phyloP scores from a whole-genome alignment of 2,329 filamentous ascomycete genomes.

The Thielaviopsis punctulata region DNA sequence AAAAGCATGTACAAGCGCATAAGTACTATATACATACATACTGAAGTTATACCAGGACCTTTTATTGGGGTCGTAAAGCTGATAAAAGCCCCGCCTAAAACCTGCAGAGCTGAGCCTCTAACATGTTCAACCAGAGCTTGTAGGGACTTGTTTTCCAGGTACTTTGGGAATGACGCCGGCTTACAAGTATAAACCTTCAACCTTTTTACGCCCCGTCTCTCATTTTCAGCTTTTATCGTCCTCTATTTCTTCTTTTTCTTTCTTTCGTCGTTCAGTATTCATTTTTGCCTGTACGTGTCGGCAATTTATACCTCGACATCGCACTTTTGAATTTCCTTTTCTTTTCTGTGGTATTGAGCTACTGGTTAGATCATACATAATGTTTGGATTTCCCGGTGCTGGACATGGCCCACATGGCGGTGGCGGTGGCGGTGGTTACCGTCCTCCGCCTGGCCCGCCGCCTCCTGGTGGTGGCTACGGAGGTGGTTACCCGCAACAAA shows the following conservation, averaged over 20 bases:
- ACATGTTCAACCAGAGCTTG: no score
- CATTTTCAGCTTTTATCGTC: neutral
- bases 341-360: neutral
- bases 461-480: slow-evolving; percentile 14
- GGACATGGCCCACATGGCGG: slow-evolving; percentile 12
- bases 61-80: no score
- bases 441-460: slow-evolving; percentile 14
- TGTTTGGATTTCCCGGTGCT: slow-evolving; percentile 13
- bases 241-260: neutral
- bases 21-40: no score
- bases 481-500: slow-evolving; percentile 17
- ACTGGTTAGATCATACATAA: neutral
- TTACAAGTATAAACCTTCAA: neutral
- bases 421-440: slow-evolving; percentile 9
- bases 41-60: no score
- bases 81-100: neutral
- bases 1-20: no score
- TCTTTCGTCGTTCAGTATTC: neutral
- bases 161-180: neutral
- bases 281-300: no score
- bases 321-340: neutral
- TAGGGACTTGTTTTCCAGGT: no score
- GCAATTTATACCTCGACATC: neutral
- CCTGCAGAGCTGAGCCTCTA: neutral
- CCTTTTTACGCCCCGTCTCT: neutral